A percentile compares a stretch with the other conserved stretches of the same genome.
Conservation (phyloP, 495 filamentous ascomycete genomes). For the Astrothelium subdiscretum region DNA sequence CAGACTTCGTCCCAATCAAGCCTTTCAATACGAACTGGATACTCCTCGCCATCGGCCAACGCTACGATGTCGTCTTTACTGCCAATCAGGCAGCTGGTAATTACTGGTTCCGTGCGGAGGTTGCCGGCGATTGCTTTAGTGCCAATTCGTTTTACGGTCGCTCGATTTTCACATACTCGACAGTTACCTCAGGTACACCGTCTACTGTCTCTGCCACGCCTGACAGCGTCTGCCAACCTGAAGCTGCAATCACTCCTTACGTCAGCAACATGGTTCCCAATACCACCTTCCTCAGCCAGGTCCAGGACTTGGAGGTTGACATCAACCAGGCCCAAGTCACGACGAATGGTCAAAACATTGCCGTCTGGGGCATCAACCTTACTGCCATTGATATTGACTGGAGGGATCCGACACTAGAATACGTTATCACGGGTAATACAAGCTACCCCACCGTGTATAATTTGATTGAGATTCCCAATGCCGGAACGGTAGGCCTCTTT, state of each 20-base stretch:
- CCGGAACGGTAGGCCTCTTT: constrained; percentile 11
- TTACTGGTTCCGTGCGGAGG: constrained; percentile 29
- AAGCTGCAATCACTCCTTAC: constrained; percentile 10
- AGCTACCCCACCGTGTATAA: constrained; percentile 21
- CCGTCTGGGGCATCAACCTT: constrained; percentile 29
- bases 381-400: constrained; percentile 26
- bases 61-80: constrained; percentile 30
- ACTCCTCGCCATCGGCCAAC: constrained; percentile 26
- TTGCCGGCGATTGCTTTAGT: constrained; percentile 12
- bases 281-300: constrained; percentile 16
- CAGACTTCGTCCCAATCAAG: constrained; percentile 29
- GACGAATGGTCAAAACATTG: constrained; percentile 23
- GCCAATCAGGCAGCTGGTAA: constrained; percentile 27
- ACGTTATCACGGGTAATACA: constrained; percentile 23
- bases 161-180: constrained; percentile 25
- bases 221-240: constrained; percentile 9
- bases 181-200: constrained; percentile 14
- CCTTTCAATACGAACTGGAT: constrained; percentile 18
- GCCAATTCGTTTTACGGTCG: constrained; percentile 11
- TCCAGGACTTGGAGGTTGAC: constrained; percentile 21
- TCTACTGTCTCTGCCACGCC: constrained; percentile 10
- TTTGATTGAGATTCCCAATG: constrained; percentile 27
- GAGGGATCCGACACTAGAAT: constrained; percentile 27
- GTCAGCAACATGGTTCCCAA: constrained; percentile 14
- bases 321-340: constrained; percentile 12